Evolutionary conservation across 2,329 filamentous ascomycete genomes (phyloP).

Genomic region (Microdochium paspali): DNA sequence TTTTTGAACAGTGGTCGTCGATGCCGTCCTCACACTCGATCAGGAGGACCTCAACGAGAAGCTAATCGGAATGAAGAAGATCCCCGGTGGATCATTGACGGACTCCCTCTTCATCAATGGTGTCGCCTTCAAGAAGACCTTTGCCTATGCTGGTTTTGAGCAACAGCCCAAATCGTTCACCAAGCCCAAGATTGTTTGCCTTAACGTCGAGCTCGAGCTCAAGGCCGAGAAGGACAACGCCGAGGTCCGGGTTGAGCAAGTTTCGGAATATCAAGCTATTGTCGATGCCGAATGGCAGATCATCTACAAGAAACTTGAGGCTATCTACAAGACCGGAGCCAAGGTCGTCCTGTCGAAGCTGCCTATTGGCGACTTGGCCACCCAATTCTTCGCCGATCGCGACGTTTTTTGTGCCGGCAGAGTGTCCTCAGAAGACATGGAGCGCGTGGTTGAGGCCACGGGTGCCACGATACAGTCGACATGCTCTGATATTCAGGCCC

Average conservation of each 20-base stretch:
- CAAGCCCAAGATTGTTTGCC: slow-evolving; percentile 90
- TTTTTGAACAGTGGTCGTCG: slow-evolving; percentile 71
- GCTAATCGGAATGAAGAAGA: slow-evolving; percentile 96
- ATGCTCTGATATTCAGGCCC: slow-evolving; percentile 84
- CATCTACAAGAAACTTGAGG: slow-evolving; percentile 98
- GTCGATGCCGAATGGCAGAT: slow-evolving; percentile 99
- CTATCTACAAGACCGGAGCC: slow-evolving; percentile 83
- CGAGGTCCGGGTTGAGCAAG: slow-evolving; percentile 94
- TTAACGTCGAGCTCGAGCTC: slow-evolving; percentile 95
- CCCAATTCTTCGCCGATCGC: slow-evolving; percentile 95
- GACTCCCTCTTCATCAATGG: slow-evolving; percentile 96
- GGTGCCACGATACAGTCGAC: slow-evolving; percentile 90
- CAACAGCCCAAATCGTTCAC: slow-evolving; percentile 95
- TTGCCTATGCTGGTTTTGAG: slow-evolving; percentile 97
- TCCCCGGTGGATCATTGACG: slow-evolving; percentile 89
- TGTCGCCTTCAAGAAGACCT: slow-evolving; percentile 99
- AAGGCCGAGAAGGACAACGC: slow-evolving; percentile 99
- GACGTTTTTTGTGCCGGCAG: slow-evolving; percentile 98
- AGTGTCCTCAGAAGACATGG: slow-evolving; percentile 84
- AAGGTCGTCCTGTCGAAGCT: slow-evolving; percentile 97
- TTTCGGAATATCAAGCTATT: slow-evolving; percentile 98
- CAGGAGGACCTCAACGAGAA: slow-evolving; percentile 97
- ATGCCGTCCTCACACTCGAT: slow-evolving; percentile 89
- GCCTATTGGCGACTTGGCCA: slow-evolving; percentile 93
- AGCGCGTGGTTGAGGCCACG: slow-evolving; percentile 90